These are phyloP conservation scores for Phytophthora crassamura DNA, from an alignment of 352 stramenopile genomes.

Conservation along the genomic window DNA sequence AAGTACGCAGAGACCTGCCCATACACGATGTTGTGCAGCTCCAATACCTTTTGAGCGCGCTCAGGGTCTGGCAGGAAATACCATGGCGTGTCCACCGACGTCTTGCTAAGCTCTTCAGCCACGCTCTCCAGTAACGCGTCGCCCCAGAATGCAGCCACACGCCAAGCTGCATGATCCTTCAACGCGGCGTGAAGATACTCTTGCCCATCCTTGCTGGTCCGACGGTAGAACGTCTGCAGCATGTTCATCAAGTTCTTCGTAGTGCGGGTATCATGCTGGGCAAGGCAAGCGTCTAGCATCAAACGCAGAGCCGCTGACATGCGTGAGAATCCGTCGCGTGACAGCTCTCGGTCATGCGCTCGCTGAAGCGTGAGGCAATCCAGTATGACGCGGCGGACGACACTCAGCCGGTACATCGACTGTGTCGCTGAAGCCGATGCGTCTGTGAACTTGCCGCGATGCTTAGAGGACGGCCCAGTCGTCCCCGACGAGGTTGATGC, in stretches of 20 bases:
- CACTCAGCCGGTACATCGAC: slow-evolving; percentile 70
- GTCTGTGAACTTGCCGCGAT: slow-evolving; percentile 76
- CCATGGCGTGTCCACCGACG: slow-evolving; percentile 67
- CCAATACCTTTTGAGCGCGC: slow-evolving; percentile 72
- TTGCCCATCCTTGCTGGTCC: slow-evolving; percentile 51
- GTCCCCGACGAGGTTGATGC: slow-evolving; percentile 17
- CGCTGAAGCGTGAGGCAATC: slow-evolving; percentile 77
- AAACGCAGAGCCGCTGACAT: slow-evolving; percentile 61
- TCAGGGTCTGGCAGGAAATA: slow-evolving; percentile 66
- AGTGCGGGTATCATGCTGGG: slow-evolving; percentile 68
- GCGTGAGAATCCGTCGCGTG: slow-evolving; percentile 58
- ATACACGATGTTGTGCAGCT: slow-evolving; percentile 83
- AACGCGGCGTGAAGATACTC: slow-evolving; percentile 68
- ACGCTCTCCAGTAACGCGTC: slow-evolving; percentile 79
- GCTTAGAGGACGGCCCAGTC: slow-evolving; percentile 40
- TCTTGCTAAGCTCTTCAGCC: slow-evolving; percentile 81
- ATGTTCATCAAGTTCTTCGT: slow-evolving; percentile 87
- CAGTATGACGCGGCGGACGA: slow-evolving; percentile 76
- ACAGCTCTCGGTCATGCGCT: slow-evolving; percentile 61
- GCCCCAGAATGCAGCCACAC: slow-evolving; percentile 71
- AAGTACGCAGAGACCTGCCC: slow-evolving; percentile 78
- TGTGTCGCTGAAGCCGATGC: slow-evolving; percentile 42
- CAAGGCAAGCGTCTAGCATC: slow-evolving; percentile 66
- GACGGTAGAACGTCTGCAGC: slow-evolving; percentile 82
- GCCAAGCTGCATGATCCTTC: slow-evolving; percentile 69